phyloP scores from a whole-genome alignment of 2,329 filamentous ascomycete species.

The Beauveria sp. region DNA sequence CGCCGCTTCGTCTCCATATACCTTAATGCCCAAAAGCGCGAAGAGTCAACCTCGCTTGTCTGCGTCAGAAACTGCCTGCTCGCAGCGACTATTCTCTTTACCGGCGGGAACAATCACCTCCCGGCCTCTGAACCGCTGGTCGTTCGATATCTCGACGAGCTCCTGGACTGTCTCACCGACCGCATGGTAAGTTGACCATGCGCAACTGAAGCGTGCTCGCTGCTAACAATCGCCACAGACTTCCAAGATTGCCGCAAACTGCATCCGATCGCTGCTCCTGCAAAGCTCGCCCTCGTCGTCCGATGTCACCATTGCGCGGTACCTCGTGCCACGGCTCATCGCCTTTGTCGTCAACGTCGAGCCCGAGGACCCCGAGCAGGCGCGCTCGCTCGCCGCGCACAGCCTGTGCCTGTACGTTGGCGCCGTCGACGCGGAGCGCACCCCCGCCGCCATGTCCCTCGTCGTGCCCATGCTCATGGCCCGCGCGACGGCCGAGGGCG shows the following conservation, averaged over 20 bases:
- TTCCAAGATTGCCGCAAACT: slow-evolving; percentile 83
- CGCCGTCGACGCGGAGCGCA: slow-evolving; percentile 35
- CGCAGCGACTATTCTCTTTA: slow-evolving; percentile 82
- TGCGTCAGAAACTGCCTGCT: slow-evolving; percentile 92
- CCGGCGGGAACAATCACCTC: slow-evolving; percentile 66
- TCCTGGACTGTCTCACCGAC: slow-evolving; percentile 76
- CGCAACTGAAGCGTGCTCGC: background rate
- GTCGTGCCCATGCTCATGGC: slow-evolving; percentile 70
- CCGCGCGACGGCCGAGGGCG: slow-evolving; percentile 58
- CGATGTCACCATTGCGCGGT: slow-evolving; percentile 66
- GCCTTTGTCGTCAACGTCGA: slow-evolving; percentile 63
- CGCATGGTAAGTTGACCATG: slow-evolving; percentile 56
- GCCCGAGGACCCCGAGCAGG: slow-evolving; percentile 72
- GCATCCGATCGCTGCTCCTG: slow-evolving; percentile 75
- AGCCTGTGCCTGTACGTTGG: slow-evolving; percentile 67
- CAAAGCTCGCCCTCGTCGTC: slow-evolving; percentile 53
- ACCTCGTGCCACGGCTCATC: slow-evolving; percentile 67
- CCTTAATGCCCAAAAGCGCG: slow-evolving; percentile 65
- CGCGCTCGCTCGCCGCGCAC: slow-evolving; percentile 61
- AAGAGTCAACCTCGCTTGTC: slow-evolving; percentile 65
- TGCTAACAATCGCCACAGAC: slow-evolving; percentile 41
- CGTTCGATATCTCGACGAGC: slow-evolving; percentile 65
- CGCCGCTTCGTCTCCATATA: slow-evolving; percentile 77
- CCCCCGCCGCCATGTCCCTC: slow-evolving; percentile 60
- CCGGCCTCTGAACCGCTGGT: slow-evolving; percentile 69